A percentile compares a stretch with the other conserved stretches of the same genome.
Conservation (phyloP, 140 eudicot species). For the Flaveria floridana region DNA sequence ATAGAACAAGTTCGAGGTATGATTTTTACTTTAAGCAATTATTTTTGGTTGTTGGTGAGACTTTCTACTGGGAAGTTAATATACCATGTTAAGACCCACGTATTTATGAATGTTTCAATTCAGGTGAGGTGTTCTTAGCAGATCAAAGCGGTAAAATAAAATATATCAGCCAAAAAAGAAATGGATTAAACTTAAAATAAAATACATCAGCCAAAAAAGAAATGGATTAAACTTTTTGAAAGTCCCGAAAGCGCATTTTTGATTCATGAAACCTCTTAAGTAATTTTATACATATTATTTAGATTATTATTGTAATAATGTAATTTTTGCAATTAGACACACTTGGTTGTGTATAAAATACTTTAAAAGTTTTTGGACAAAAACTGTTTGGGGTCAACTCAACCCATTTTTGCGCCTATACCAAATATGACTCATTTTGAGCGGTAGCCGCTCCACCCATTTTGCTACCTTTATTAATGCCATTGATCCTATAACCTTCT, state of each 20-base stretch:
- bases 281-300: neutral
- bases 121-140: neutral
- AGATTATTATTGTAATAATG: neutral
- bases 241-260: neutral
- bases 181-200: neutral
- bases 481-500: slow-evolving; percentile 8
- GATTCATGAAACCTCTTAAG: neutral
- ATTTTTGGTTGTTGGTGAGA: neutral
- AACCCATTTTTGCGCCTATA: neutral
- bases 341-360: neutral
- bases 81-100: neutral
- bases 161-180: neutral
- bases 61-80: slow-evolving; percentile 6
- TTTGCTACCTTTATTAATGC: neutral
- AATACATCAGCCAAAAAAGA: neutral
- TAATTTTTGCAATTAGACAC: neutral
- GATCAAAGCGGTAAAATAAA: neutral
- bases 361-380: neutral
- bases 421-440: neutral
- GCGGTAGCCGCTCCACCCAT: neutral
- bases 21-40: neutral
- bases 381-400: neutral
- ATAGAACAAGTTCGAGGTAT: slow-evolving; percentile 97
- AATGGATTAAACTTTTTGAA: neutral
- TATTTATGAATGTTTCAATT: neutral